Evolutionary conservation across 441 rosid species (phyloP).

Genomic region (California macrophylla): DNA sequence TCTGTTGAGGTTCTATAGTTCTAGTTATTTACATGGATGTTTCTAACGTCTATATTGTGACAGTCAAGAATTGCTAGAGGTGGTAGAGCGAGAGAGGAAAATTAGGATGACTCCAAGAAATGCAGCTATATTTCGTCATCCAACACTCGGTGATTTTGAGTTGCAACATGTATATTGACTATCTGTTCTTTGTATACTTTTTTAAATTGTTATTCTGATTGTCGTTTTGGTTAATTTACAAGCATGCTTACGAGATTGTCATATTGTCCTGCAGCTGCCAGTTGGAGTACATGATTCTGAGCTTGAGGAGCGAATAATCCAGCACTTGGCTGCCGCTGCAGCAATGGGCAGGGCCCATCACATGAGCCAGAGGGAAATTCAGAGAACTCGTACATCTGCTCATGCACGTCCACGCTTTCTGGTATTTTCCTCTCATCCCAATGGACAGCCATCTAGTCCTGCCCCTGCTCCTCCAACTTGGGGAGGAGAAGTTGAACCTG

Average conservation of each 20-base stretch:
- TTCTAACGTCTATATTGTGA: slow-evolving; percentile 7
- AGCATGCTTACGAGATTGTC: not conserved
- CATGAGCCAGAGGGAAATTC: slow-evolving; percentile 33
- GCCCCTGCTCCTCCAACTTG: slow-evolving; percentile 20
- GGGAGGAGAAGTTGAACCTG: slow-evolving; percentile 27
- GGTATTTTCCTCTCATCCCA: slow-evolving; percentile 34
- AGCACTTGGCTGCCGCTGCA: slow-evolving; percentile 42
- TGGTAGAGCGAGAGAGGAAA: slow-evolving; percentile 35
- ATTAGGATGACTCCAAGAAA: slow-evolving; percentile 28
- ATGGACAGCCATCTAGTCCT: slow-evolving; percentile 26
- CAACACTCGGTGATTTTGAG: slow-evolving; percentile 36
- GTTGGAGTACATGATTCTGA: slow-evolving; percentile 36
- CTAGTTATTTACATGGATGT: not conserved
- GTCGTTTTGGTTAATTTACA: not conserved
- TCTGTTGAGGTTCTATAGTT: not conserved
- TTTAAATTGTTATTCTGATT: not conserved
- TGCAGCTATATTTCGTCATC: slow-evolving; percentile 36
- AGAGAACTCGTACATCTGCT: slow-evolving; percentile 29
- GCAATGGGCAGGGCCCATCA: slow-evolving; percentile 39
- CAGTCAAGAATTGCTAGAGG: slow-evolving; percentile 48
- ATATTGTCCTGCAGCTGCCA: slow-evolving; percentile 27
- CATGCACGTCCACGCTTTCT: slow-evolving; percentile 30
- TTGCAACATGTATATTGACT: slow-evolving; percentile 31
- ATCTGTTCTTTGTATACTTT: not conserved
- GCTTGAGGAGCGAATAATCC: slow-evolving; percentile 44